phyloP scores from a whole-genome alignment of 2,329 filamentous ascomycete species.

The Ceratocystiopsis sp. region DNA sequence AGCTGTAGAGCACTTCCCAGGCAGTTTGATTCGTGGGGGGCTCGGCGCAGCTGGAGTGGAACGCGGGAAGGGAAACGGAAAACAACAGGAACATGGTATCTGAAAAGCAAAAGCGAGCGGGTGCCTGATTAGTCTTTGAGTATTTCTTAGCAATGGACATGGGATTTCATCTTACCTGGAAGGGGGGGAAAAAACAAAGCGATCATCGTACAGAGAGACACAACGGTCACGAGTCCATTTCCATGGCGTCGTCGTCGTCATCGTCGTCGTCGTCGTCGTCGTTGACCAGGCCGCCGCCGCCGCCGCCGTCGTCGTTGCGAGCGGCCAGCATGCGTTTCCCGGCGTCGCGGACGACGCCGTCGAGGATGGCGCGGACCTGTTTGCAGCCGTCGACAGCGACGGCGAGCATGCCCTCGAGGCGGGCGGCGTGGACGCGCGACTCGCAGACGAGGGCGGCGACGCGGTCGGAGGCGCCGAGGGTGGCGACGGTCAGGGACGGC shows the following conservation, averaged over 20 bases:
- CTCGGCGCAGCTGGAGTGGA: too few relatives aligned
- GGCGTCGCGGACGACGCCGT: slow-evolving; percentile 59
- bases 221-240: slow-evolving; percentile 22
- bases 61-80: neutral
- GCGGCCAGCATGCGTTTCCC: slow-evolving; percentile 43
- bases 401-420: slow-evolving; percentile 82
- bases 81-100: neutral
- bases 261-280: too few relatives aligned
- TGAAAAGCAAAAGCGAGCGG: too few relatives aligned
- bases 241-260: slow-evolving; percentile 18
- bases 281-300: neutral
- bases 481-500: slow-evolving; percentile 74
- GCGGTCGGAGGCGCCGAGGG: slow-evolving; percentile 54
- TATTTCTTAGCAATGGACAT: too few relatives aligned
- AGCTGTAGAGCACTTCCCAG: slow-evolving; percentile 13
- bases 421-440: slow-evolving; percentile 63
- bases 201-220: neutral
- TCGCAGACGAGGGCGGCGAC: slow-evolving; percentile 74
- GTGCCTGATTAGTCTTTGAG: too few relatives aligned
- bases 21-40: too few relatives aligned
- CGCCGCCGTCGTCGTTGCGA: slow-evolving; percentile 22
- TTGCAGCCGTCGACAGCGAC: slow-evolving; percentile 86
- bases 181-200: neutral
- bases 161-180: too few relatives aligned
- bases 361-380: slow-evolving; percentile 65